Evolutionary conservation across 2,329 filamentous ascomycete genomes (phyloP).

Genomic region (Diaporthe velutina): DNA sequence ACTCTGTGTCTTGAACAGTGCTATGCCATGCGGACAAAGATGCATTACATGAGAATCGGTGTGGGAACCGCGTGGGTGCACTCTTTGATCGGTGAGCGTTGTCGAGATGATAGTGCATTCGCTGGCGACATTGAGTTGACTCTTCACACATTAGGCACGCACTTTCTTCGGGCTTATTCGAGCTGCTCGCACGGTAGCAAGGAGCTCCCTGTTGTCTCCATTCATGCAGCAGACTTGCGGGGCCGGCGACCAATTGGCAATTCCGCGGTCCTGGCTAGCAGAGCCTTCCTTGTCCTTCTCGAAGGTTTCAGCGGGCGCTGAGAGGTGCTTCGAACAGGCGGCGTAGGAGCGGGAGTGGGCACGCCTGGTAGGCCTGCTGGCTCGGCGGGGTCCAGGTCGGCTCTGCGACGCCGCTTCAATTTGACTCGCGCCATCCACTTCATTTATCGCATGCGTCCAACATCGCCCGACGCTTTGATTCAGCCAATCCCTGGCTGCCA

Average conservation of each 20-base stretch:
- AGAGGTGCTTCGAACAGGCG: constrained; percentile 36
- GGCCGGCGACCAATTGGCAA: constrained; percentile 39
- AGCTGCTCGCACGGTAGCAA: constrained; percentile 16
- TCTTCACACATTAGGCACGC: constrained; percentile 13
- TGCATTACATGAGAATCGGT: constrained; percentile 10
- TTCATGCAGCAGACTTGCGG: constrained; percentile 24
- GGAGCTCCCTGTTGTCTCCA: constrained; percentile 9
- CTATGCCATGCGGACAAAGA: background rate
- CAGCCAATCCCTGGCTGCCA: constrained; percentile 38
- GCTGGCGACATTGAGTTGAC: constrained; percentile 7
- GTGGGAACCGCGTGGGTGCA: constrained; percentile 11
- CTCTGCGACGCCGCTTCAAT: constrained; percentile 38
- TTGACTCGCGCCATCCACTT: constrained; percentile 36
- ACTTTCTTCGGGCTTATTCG: constrained; percentile 16
- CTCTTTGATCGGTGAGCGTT: constrained; percentile 22
- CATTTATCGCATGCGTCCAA: constrained; percentile 37
- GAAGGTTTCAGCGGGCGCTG: constrained; percentile 40
- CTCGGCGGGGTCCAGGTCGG: constrained; percentile 35
- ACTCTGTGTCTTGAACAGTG: background rate
- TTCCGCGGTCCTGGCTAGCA: constrained; percentile 39
- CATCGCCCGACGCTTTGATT: constrained; percentile 36
- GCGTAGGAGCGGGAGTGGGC: constrained; percentile 31
- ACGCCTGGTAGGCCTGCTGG: constrained; percentile 31
- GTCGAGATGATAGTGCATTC: constrained; percentile 23
- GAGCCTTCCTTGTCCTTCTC: constrained; percentile 38